Evolutionary conservation across 441 rosid species (phyloP).

Genomic region (Isatis lusitanica): DNA sequence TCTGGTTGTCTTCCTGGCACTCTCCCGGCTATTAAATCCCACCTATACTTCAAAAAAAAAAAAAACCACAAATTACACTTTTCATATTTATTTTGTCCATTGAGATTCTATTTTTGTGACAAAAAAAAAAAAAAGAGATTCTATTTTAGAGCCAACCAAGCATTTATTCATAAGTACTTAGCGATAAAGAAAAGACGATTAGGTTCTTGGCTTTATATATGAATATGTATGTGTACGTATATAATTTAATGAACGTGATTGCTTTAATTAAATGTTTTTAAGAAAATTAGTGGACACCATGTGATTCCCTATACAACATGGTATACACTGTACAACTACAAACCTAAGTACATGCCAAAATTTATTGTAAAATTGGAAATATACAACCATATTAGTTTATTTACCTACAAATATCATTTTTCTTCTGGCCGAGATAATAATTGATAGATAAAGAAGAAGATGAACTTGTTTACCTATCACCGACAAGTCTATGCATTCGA

Average conservation of each 20-base stretch:
- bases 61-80: not conserved
- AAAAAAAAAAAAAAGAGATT: no score
- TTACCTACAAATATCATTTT: not conserved
- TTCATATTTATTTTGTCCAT: not conserved
- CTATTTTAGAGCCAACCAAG: not conserved
- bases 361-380: not conserved
- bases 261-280: conserved; percentile 2
- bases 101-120: not conserved
- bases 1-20: conserved; percentile 69
- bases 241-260: conserved; percentile 5
- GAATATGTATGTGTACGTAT: not conserved
- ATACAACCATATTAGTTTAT: not conserved
- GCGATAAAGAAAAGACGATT: not conserved
- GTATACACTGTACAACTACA: conserved; percentile 18
- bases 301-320: conserved; percentile 21
- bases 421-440: not conserved
- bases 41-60: conserved; percentile 40
- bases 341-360: conserved; percentile 14
- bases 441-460: not conserved
- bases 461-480: conserved; percentile 54
- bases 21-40: conserved; percentile 81
- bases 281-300: conserved; percentile 23
- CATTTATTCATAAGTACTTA: conserved; percentile 5
- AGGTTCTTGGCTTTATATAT: not conserved
- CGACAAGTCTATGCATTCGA: conserved; percentile 76